These are phyloP conservation scores for Cytospora chrysosperma DNA, from an alignment of 2,329 filamentous ascomycete species.

Conservation along the genomic window DNA sequence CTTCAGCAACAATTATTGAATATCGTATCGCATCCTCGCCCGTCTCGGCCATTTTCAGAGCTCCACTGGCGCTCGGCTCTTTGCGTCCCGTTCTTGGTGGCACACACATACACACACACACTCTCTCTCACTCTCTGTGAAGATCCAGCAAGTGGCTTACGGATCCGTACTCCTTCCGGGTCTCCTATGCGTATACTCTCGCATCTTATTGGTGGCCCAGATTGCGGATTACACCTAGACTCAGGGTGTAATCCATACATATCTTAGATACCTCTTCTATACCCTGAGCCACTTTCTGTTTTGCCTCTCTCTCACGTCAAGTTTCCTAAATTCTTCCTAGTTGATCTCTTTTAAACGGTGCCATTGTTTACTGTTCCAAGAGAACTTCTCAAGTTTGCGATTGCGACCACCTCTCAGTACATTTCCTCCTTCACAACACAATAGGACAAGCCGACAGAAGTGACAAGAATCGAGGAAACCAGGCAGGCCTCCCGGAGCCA, in stretches of 20 bases:
- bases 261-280: background rate
- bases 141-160: background rate
- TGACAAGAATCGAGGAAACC: background rate
- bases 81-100: background rate
- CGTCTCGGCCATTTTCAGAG: background rate
- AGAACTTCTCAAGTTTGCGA: background rate
- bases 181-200: background rate
- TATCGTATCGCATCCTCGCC: background rate
- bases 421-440: background rate
- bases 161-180: background rate
- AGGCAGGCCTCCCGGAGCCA: background rate
- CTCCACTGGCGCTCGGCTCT: background rate
- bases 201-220: background rate
- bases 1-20: background rate
- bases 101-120: too few species aligned
- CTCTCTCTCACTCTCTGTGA: too few species aligned
- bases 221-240: background rate
- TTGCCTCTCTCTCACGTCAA: background rate
- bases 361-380: background rate
- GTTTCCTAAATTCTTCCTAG: background rate
- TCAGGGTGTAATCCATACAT: background rate
- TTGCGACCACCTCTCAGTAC: background rate
- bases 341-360: background rate
- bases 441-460: background rate
- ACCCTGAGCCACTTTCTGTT: too few species aligned